These are phyloP conservation scores for Erythrophleum fordii DNA, from an alignment of 306 rosid genomes.

Conservation along the genomic window DNA sequence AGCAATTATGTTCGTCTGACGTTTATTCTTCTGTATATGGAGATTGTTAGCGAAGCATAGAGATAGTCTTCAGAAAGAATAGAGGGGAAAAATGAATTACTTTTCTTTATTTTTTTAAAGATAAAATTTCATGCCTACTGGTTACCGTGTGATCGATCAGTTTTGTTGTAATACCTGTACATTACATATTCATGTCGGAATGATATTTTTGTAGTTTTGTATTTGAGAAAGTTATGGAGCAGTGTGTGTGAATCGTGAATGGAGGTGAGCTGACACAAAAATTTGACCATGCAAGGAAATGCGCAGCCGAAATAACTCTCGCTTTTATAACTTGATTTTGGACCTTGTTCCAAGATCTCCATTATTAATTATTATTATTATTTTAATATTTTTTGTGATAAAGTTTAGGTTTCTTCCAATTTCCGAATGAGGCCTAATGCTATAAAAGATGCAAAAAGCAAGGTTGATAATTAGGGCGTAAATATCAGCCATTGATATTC, in stretches of 20 bases:
- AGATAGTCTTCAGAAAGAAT: not conserved
- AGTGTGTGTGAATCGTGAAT: constrained; percentile 21
- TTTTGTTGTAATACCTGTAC: constrained; percentile 51
- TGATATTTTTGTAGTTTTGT: constrained; percentile 45
- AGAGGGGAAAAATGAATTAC: not conserved
- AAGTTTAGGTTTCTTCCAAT: not conserved
- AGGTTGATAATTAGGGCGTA: not conserved
- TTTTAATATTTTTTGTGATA: too few relatives aligned
- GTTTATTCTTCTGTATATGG: constrained; percentile 70
- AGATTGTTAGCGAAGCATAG: constrained; percentile 50
- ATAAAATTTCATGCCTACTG: not conserved
- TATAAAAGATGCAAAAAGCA: not conserved
- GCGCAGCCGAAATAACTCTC: not conserved
- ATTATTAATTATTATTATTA: not conserved
- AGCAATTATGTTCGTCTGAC: constrained; percentile 53
- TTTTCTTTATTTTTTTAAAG: not conserved
- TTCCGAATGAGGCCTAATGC: constrained; percentile 5
- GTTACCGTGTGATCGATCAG: constrained; percentile 15
- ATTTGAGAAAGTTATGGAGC: constrained; percentile 19
- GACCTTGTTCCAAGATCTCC: constrained; percentile 18
- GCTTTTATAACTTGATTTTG: not conserved
- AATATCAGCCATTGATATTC: too few relatives aligned
- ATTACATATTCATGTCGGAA: constrained; percentile 56
- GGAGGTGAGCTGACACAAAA: constrained; percentile 10
- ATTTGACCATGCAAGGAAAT: constrained; percentile 45